Evolutionary conservation across 2,329 filamentous ascomycete species (phyloP).

Genomic region (Ceratocystis eucalypticola): DNA sequence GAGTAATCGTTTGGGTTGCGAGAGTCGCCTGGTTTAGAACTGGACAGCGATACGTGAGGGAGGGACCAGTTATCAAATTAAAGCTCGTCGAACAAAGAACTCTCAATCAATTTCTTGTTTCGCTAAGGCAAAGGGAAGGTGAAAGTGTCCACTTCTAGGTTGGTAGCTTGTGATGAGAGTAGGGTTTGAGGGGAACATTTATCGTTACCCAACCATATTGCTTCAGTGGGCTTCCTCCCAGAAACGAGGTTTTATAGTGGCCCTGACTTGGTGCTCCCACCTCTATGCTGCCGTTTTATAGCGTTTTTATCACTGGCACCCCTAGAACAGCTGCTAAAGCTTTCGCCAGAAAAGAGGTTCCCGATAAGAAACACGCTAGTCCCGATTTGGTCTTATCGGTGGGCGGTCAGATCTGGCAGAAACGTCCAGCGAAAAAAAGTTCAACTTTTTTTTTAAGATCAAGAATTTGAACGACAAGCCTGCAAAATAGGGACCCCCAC

Average conservation of each 20-base stretch:
- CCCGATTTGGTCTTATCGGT: slow-evolving; percentile 14
- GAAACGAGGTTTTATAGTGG: background rate
- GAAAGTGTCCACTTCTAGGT: slow-evolving; percentile 17
- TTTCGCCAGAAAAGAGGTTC: background rate
- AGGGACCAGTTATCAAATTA: background rate
- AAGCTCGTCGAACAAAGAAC: background rate
- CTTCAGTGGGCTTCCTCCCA: background rate
- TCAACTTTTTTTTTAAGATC: slow-evolving; percentile 25
- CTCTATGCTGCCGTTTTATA: too few relatives aligned
- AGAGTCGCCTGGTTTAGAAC: background rate
- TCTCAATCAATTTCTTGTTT: background rate
- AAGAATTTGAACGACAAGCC: slow-evolving; percentile 18
- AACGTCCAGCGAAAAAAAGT: slow-evolving; percentile 20
- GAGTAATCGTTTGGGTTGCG: background rate
- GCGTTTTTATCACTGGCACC: background rate
- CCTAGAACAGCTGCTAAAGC: background rate
- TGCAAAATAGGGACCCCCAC: slow-evolving; percentile 17
- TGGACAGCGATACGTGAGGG: background rate
- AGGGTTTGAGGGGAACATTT: background rate
- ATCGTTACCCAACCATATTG: background rate
- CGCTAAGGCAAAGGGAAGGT: background rate
- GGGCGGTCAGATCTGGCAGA: slow-evolving; percentile 20
- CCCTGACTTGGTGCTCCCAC: too few relatives aligned
- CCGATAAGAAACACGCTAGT: slow-evolving; percentile 14
- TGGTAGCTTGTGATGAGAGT: background rate